Evolutionary conservation across 768 basidiomycete genomes (phyloP), one percentile per base, ranked within the genome.

Genomic region (Hysterangium stoloniferum): DNA sequence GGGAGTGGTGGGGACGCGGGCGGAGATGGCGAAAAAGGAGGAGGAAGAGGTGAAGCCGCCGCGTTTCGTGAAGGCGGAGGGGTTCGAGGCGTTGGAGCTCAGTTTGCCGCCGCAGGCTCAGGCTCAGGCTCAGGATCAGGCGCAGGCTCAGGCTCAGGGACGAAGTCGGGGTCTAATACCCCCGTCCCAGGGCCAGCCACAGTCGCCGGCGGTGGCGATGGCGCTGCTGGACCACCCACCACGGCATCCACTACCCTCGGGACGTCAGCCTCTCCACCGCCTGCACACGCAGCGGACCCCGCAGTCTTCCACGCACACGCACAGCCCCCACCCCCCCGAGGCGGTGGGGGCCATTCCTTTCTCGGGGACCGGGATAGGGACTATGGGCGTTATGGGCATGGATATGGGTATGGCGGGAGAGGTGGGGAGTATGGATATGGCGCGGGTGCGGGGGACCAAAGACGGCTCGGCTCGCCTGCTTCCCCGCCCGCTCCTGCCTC

Each of bases 271-370:
- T 64, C 8, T 67, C 68, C 51, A 62, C 66, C 38, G 58, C 62
- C n/a, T 54, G 60, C 53, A 59, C 62, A 61, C 55, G 63, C 64
- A 55, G 64, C 61, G 44, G 44, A 45, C 5, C 44, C 59, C 71
- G 58, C 80, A 82, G 79, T 84, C 82, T 79, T 83, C 32, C 9
- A 31, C 9, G 29, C 44, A 45, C 20, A 28, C 15, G 33, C 37
- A 33, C 38, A 36, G 31, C 55, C 45, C 38, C 56, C 42, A 45
- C 51, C 33, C 45, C 49, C 53, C 24, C 48, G 37, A 27, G 57
- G 51, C 40, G 58, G 63, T 59, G 53, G 63, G 61, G 58, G 62
- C 71, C 81, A 83, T 74, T 82, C 82, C 79, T 84, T 80, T 82
- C 82, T 76, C 73, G 59, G 71, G 76, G 71, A 73, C 71, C 38